Conservation (phyloP, 331 rosid species). For the Acacia concinna region DNA sequence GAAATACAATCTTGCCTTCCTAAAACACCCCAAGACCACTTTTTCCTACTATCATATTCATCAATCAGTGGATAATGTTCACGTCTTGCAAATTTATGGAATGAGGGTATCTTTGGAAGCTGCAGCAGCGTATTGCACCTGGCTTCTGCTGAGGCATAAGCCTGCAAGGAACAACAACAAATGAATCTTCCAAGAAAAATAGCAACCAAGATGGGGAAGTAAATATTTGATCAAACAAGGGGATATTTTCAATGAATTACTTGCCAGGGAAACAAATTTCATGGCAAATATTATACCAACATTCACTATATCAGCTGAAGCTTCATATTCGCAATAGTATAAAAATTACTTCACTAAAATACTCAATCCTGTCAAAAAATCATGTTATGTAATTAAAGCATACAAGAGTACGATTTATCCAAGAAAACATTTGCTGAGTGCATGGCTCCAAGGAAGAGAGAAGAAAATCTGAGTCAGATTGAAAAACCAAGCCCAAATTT, state of each 20-base stretch:
- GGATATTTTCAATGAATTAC: neutral
- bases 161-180: constrained; percentile 56
- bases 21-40: constrained; percentile 79
- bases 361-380: neutral
- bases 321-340: neutral
- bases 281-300: neutral
- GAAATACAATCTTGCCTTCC: constrained; percentile 97
- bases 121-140: constrained; percentile 65
- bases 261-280: neutral
- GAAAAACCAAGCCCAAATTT: neutral
- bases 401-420: neutral
- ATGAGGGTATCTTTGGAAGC: constrained; percentile 98
- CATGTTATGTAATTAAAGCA: neutral
- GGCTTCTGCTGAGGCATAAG: constrained; percentile 94
- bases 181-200: constrained; percentile 22
- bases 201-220: constrained; percentile 20
- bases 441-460: neutral
- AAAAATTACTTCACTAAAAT: neutral
- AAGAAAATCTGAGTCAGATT: neutral
- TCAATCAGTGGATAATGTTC: constrained; percentile 76
- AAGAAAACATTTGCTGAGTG: neutral
- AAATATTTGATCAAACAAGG: constrained; percentile 17
- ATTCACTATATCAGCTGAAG: neutral
- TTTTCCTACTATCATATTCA: constrained; percentile 73
- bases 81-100: constrained; percentile 89